Evolutionary conservation across 2,329 filamentous ascomycete genomes (phyloP), one percentile per base, ranked within the genome.

Genomic region (Talaromyces islandicus): DNA sequence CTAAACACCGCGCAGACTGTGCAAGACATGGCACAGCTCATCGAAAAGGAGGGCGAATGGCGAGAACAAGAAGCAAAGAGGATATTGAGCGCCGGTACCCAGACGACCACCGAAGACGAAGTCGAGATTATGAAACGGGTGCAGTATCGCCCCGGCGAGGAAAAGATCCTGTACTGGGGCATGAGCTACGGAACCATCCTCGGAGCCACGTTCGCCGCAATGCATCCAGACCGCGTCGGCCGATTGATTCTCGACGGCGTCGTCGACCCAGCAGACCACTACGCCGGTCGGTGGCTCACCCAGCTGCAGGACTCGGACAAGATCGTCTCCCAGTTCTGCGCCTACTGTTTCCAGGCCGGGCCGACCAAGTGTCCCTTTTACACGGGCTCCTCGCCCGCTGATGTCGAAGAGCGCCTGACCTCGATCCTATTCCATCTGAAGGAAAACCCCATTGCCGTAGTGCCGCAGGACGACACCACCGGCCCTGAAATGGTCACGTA

Each of bases 171-270:
- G 43, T 56, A 56, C 41, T 56, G 54, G 54, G 54, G 54, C 10
- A 56, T 56, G 54, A 56, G 54, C 32, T 77, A 75, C 60, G 76
- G 75, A n/a, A 71, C 73, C 3, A 62, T 73, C 6, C 66, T 78
- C 3, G 76, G 76, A 5, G 67, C 69, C 5, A 77, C 75, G 1
- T 72, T 76, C 52, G 72, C 75, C 1, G 62, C 69, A 17, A 69
- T 78, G 56, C 76, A 69, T 41, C 75, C 76, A 0, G 65, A 74
- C 21, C 64, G 61, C 10, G 59, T 66, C 17, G 43, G 41, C 12
- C 59, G 59, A 14, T 21, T 63, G 17, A 46, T 66, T 3, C 52
- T 66, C 9, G 64, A 66, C 51, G 64, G 59, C 19, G 64, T 66
- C 7, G 50, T 64, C 30, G 62, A 66, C 53, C 46, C 60, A 17